These are phyloP conservation scores for Peronospora destructor DNA, from an alignment of 352 stramenopile species.

Conservation along the genomic window DNA sequence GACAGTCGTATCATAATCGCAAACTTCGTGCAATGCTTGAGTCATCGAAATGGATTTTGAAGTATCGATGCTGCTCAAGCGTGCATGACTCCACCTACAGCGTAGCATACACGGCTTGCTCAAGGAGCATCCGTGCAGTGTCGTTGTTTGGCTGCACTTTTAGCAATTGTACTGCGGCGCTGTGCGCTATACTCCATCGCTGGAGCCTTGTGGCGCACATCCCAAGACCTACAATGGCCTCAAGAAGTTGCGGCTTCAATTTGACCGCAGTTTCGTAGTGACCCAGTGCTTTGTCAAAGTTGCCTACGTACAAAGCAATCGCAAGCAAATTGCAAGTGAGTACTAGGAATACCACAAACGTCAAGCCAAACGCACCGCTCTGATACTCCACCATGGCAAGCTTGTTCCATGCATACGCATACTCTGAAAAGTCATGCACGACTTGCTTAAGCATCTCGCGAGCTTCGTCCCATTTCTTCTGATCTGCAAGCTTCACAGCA, in stretches of 20 bases:
- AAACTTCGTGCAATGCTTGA: neutral
- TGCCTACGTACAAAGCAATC: conserved; percentile 26
- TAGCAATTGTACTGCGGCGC: conserved; percentile 45
- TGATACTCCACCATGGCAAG: conserved; percentile 61
- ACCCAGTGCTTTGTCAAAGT: conserved; percentile 39
- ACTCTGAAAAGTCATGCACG: conserved; percentile 41
- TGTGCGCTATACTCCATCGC: conserved; percentile 55
- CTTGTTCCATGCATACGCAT: conserved; percentile 71
- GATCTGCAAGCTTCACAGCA: conserved; percentile 34
- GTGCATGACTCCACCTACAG: conserved; percentile 21
- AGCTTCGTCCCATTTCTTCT: conserved; percentile 34
- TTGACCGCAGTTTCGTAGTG: conserved; percentile 59
- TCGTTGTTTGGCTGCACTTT: conserved; percentile 64
- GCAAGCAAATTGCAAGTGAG: conserved; percentile 1
- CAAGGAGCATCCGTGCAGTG: conserved; percentile 46
- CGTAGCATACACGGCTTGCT: conserved; percentile 55
- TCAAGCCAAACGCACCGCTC: conserved; percentile 26
- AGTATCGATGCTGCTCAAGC: neutral
- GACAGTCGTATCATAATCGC: neutral
- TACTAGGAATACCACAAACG: neutral
- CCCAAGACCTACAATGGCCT: conserved; percentile 65
- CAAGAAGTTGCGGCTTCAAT: conserved; percentile 61
- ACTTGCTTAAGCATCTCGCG: conserved; percentile 43
- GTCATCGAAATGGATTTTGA: neutral
- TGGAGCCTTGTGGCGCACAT: conserved; percentile 65